Percentiles rank a stretch among this genome's conserved stretches.
These are phyloP conservation scores for Zalaria sp. DNA, from an alignment of 2,329 filamentous ascomycete species.

Conservation along the genomic window DNA sequence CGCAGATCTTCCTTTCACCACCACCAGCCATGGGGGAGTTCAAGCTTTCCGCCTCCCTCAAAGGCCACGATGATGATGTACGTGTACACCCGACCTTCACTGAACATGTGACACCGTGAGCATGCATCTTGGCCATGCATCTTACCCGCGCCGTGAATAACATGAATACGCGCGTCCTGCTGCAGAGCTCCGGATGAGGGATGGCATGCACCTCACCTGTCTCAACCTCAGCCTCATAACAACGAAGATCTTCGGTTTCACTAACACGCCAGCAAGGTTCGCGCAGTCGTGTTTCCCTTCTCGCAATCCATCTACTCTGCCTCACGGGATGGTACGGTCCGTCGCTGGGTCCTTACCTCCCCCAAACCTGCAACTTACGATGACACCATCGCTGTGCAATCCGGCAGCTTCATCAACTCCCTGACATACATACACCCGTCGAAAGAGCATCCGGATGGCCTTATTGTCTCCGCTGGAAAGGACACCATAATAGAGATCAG, in stretches of 20 bases:
- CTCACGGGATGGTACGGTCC: constrained; percentile 82
- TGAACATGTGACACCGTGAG: constrained; percentile 1
- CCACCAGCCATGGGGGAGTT: constrained; percentile 54
- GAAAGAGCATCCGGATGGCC: constrained; percentile 55
- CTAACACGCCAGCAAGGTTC: constrained; percentile 47
- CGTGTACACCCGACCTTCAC: constrained; percentile 18
- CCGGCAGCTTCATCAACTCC: constrained; percentile 76
- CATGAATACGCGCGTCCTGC: too few species aligned
- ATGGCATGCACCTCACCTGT: too few species aligned
- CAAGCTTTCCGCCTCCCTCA: constrained; percentile 82
- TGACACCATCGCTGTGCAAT: constrained; percentile 62
- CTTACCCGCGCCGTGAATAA: too few species aligned
- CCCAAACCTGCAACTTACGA: constrained; percentile 59
- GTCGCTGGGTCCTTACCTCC: constrained; percentile 63
- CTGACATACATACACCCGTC: constrained; percentile 63
- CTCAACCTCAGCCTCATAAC: too few species aligned
- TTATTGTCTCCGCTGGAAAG: constrained; percentile 77
- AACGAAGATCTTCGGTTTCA: neutral
- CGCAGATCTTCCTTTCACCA: neutral
- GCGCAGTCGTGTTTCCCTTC: constrained; percentile 66
- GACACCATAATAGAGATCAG: constrained; percentile 89
- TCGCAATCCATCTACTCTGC: constrained; percentile 64
- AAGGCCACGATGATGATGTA: constrained; percentile 90
- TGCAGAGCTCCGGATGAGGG: too few species aligned
- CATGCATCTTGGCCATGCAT: neutral